These are phyloP conservation scores for Saccharomyces hybrid DNA, from an alignment of 1,139 yeast species.

Conservation along the genomic window DNA sequence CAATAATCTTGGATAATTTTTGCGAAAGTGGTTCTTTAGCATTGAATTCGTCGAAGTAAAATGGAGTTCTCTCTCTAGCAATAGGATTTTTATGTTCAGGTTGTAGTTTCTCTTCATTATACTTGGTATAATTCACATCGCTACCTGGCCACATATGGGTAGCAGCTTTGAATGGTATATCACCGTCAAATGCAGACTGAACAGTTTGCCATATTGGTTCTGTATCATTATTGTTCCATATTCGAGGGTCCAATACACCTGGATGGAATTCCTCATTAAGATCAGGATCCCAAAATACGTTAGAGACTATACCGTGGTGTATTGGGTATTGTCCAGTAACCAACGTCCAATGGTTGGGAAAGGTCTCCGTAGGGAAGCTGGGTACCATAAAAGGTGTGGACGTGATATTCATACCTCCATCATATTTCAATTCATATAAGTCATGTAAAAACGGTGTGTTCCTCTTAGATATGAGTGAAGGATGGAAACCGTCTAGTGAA, in stretches of 20 bases:
- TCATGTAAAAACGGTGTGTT: slow-evolving; percentile 3
- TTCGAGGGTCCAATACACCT: slow-evolving; percentile 50
- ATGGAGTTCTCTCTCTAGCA: slow-evolving; percentile 37
- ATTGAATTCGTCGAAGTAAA: slow-evolving; percentile 54
- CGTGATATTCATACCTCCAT: slow-evolving; percentile 40
- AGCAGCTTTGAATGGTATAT: slow-evolving; percentile 46
- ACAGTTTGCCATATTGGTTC: slow-evolving; percentile 87
- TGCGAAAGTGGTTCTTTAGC: slow-evolving; percentile 50
- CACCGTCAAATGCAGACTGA: slow-evolving; percentile 19
- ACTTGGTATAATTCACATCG: slow-evolving; percentile 49
- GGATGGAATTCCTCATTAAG: slow-evolving; percentile 53
- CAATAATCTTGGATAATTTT: slow-evolving; percentile 50
- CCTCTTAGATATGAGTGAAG: not conserved
- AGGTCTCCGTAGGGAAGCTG: slow-evolving; percentile 80
- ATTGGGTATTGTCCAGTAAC: slow-evolving; percentile 80
- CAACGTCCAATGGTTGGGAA: slow-evolving; percentile 88
- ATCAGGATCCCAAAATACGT: slow-evolving; percentile 64
- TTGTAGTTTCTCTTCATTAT: slow-evolving; percentile 11
- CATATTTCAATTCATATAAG: not conserved
- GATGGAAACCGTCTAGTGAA: slow-evolving; percentile 3
- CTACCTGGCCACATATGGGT: slow-evolving; percentile 97
- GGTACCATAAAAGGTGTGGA: slow-evolving; percentile 68
- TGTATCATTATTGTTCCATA: slow-evolving; percentile 48
- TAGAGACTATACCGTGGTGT: slow-evolving; percentile 82
- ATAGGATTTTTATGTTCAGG: slow-evolving; percentile 7